A percentile compares a stretch with the other conserved stretches of the same genome.
Evolutionary conservation across 345 rosid genomes (phyloP).

Genomic region (Citrus hindsii): DNA sequence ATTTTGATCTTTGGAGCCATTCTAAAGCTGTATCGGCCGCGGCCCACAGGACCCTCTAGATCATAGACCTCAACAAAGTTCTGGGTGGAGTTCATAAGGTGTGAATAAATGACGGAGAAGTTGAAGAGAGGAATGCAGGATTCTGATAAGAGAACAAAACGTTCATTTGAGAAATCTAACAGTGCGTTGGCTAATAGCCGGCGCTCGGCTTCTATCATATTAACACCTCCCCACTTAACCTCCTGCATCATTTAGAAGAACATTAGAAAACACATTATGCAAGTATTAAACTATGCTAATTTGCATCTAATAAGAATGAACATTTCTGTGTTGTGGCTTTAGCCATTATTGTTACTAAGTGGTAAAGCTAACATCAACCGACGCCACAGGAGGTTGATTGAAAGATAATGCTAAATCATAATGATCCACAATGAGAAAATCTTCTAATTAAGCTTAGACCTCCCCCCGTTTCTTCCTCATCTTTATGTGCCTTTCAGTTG

Average conservation of each 20-base stretch:
- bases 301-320: neutral
- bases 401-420: neutral
- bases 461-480: neutral
- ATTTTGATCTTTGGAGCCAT: constrained; percentile 56
- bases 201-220: constrained; percentile 85
- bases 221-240: constrained; percentile 70
- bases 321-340: neutral
- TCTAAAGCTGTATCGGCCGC: constrained; percentile 53
- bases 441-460: neutral
- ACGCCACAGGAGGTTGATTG: neutral
- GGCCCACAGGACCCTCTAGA: constrained; percentile 47
- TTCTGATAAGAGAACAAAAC: constrained; percentile 78
- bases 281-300: neutral
- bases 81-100: constrained; percentile 48
- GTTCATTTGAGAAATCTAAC: constrained; percentile 59
- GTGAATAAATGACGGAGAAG: constrained; percentile 58
- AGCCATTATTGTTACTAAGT: neutral
- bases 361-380: neutral
- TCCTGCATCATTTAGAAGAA: constrained; percentile 36
- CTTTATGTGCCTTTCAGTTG: neutral
- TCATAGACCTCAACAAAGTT: constrained; percentile 61
- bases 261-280: neutral
- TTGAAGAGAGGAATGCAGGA: constrained; percentile 84
- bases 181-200: constrained; percentile 80
- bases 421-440: neutral